Evolutionary conservation across 192 early-diverging fungal genomes (phyloP).

Genomic region (Coemansia javaensis): DNA sequence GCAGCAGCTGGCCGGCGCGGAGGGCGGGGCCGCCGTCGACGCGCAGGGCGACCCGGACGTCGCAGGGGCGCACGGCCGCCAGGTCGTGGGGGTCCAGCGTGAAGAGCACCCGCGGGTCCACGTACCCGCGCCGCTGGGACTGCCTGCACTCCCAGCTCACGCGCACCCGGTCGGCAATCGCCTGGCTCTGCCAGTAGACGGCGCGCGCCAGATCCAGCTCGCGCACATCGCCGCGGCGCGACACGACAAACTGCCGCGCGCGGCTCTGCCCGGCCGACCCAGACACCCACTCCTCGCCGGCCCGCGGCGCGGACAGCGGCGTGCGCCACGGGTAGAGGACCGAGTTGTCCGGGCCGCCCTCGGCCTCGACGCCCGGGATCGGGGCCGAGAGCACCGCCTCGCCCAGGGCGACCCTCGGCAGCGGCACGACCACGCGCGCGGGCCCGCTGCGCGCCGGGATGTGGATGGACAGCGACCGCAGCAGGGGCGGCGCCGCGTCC

Average conservation of each 20-base stretch:
- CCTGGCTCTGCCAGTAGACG: slow-evolving; percentile 25
- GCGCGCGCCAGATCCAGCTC: slow-evolving; percentile 10
- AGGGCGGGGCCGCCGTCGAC: slow-evolving; percentile 4
- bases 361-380: slow-evolving; percentile 33
- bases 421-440: slow-evolving; percentile 22
- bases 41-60: slow-evolving; percentile 4
- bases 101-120: slow-evolving; percentile 27
- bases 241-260: slow-evolving; percentile 32
- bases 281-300: slow-evolving; percentile 10
- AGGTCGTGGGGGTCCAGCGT: slow-evolving; percentile 2
- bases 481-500: background rate
- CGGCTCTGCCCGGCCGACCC: slow-evolving; percentile 3
- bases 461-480: background rate
- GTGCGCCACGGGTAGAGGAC: slow-evolving; percentile 40
- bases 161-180: slow-evolving; percentile 24
- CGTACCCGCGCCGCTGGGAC: slow-evolving; percentile 17
- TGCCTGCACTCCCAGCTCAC: slow-evolving; percentile 25
- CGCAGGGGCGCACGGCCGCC: slow-evolving; percentile 6
- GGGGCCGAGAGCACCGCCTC: slow-evolving; percentile 2
- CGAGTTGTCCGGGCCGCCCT: slow-evolving; percentile 26
- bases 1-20: slow-evolving; percentile 6
- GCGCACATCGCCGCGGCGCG: slow-evolving; percentile 6
- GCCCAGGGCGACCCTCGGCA: slow-evolving; percentile 16
- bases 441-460: slow-evolving; percentile 14
- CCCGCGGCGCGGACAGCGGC: background rate